Evolutionary conservation across 495 filamentous ascomycete genomes (phyloP).

Genomic region (Trichoderma erinaceum): DNA sequence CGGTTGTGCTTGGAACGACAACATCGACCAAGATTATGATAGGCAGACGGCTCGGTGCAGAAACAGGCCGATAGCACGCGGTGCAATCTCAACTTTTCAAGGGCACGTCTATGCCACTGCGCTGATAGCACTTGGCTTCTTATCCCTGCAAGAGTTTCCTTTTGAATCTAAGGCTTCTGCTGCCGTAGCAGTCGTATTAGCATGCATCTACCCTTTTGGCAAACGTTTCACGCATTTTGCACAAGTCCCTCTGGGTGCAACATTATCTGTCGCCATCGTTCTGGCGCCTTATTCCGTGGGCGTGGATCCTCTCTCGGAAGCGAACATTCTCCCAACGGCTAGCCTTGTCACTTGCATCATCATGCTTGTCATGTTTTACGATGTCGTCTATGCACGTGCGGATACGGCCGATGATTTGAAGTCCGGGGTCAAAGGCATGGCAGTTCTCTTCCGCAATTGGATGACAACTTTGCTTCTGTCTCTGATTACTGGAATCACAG

Average conservation of each 20-base stretch:
- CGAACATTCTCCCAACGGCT: background rate
- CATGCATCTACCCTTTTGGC: conserved; percentile 21
- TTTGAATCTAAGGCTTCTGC: conserved; percentile 15
- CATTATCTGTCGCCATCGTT: conserved; percentile 20
- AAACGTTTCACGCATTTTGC: conserved; percentile 24
- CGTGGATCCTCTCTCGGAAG: conserved; percentile 14
- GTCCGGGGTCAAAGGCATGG: conserved; percentile 24
- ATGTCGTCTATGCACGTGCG: conserved; percentile 31
- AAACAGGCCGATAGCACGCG: conserved; percentile 37
- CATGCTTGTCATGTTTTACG: conserved; percentile 28
- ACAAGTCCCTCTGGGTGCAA: conserved; percentile 21
- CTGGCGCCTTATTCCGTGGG: conserved; percentile 12
- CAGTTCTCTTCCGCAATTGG: conserved; percentile 8
- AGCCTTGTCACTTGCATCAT: conserved; percentile 19
- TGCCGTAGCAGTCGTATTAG: conserved; percentile 8
- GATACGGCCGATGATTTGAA: conserved; percentile 27
- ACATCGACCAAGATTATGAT: conserved; percentile 37
- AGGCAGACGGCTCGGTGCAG: conserved; percentile 31
- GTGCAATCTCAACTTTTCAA: conserved; percentile 32
- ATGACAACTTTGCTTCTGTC: background rate
- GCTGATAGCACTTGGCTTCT: conserved; percentile 19
- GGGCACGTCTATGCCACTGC: conserved; percentile 30
- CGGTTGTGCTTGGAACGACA: conserved; percentile 39
- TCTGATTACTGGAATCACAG: background rate
- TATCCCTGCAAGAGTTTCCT: conserved; percentile 16